These are phyloP conservation scores for Paecilomyces sp. DNA, from an alignment of 2,329 filamentous ascomycete species.

Conservation along the genomic window DNA sequence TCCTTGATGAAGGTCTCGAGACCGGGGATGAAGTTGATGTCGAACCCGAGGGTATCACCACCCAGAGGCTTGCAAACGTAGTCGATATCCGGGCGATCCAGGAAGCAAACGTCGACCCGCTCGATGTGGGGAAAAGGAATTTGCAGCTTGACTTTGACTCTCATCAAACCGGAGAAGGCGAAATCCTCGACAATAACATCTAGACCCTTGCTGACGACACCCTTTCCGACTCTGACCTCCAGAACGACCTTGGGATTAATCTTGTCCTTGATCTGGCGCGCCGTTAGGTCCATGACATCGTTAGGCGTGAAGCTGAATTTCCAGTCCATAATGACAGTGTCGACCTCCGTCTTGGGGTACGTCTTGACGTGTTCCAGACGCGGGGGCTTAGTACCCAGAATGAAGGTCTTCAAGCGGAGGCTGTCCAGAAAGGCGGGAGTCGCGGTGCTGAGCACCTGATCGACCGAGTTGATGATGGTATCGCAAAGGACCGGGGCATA, in stretches of 20 bases:
- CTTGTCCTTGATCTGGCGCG: slow-evolving; percentile 85
- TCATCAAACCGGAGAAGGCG: slow-evolving; percentile 91
- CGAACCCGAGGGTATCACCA: slow-evolving; percentile 90
- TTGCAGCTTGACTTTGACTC: slow-evolving; percentile 95
- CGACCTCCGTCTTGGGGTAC: slow-evolving; percentile 90
- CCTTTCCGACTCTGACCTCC: slow-evolving; percentile 90
- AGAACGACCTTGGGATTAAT: slow-evolving; percentile 95
- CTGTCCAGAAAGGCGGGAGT: slow-evolving; percentile 92
- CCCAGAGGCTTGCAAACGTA: slow-evolving; percentile 97
- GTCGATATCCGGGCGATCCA: slow-evolving; percentile 82
- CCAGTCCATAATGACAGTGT: slow-evolving; percentile 98
- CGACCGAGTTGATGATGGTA: slow-evolving; percentile 86
- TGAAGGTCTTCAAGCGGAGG: slow-evolving; percentile 86
- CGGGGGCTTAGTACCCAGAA: slow-evolving; percentile 88
- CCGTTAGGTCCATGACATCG: slow-evolving; percentile 84
- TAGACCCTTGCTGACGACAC: slow-evolving; percentile 91
- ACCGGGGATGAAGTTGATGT: slow-evolving; percentile 98
- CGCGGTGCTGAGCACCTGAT: slow-evolving; percentile 88
- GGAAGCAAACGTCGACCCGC: slow-evolving; percentile 88
- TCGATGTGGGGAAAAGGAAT: slow-evolving; percentile 94
- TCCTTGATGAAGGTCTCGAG: slow-evolving; percentile 91
- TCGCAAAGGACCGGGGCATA: slow-evolving; percentile 90
- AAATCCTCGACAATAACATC: slow-evolving; percentile 98
- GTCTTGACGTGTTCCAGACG: slow-evolving; percentile 97
- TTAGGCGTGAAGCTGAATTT: slow-evolving; percentile 99